These are phyloP conservation scores for Sextonia rubra DNA, from an alignment of 164 flowering plant species.

Conservation along the genomic window DNA sequence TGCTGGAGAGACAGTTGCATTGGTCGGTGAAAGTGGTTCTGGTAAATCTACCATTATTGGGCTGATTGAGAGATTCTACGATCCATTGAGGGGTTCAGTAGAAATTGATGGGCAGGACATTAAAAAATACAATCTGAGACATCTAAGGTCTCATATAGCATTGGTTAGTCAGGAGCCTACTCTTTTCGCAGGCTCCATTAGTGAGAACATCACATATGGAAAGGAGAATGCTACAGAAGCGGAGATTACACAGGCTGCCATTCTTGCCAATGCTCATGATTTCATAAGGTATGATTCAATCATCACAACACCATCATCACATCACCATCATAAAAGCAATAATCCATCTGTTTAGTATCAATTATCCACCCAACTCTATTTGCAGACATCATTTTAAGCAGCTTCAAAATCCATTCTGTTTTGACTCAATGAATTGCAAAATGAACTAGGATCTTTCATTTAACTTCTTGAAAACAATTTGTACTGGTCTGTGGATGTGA, in stretches of 20 bases:
- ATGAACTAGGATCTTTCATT: neutral
- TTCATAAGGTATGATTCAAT: conserved; percentile 18
- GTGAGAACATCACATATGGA: conserved; percentile 26
- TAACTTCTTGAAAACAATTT: neutral
- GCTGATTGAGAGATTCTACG: conserved; percentile 33
- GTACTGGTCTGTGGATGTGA: neutral
- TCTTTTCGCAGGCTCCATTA: conserved; percentile 24
- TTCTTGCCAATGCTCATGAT: conserved; percentile 30
- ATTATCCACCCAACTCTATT: too few relatives aligned
- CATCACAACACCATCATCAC: too few relatives aligned
- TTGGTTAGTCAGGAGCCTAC: conserved; percentile 39
- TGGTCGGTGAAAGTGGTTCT: conserved; percentile 34
- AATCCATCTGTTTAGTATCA: neutral
- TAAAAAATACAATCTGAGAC: conserved; percentile 19
- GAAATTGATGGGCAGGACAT: conserved; percentile 27
- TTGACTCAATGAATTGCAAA: neutral
- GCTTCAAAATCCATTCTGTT: neutral
- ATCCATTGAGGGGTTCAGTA: conserved; percentile 25
- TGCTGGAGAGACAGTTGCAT: conserved; percentile 22
- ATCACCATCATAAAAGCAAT: too few relatives aligned
- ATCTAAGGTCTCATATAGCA: conserved; percentile 21
- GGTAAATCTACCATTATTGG: conserved; percentile 35
- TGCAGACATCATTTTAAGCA: too few relatives aligned
- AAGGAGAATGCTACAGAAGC: conserved; percentile 19
- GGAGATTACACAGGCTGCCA: conserved; percentile 25